Conservation (phyloP, 192 early-diverging fungal species). For the Backusella liffmaniae region DNA sequence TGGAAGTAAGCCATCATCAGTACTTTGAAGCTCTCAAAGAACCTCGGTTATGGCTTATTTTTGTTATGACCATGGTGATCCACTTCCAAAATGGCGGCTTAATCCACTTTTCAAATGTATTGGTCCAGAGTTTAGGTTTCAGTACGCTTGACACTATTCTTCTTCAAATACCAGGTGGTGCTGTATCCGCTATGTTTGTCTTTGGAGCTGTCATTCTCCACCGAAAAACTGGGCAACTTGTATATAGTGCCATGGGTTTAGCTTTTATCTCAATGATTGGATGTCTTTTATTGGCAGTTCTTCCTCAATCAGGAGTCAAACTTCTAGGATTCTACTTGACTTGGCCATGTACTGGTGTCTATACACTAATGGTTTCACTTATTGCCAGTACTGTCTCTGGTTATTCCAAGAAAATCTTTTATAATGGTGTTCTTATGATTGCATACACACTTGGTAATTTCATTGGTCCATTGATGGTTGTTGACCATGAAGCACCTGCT, state of each 20-base stretch:
- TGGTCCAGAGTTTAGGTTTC: constrained; percentile 20
- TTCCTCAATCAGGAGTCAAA: constrained; percentile 1
- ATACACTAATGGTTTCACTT: neutral
- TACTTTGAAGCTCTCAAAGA: constrained; percentile 17
- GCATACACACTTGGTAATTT: constrained; percentile 20
- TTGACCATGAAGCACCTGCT: neutral
- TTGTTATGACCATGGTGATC: neutral
- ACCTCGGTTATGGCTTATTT: constrained; percentile 10
- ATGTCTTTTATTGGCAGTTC: constrained; percentile 2
- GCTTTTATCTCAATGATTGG: neutral
- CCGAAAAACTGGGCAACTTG: neutral
- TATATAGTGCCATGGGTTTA: neutral
- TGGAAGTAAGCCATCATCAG: constrained; percentile 14
- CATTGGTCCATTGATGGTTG: constrained; percentile 15
- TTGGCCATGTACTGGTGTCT: neutral
- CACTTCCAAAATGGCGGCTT: constrained; percentile 18
- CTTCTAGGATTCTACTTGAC: constrained; percentile 5
- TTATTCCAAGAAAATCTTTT: constrained; percentile 18
- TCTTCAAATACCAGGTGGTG: constrained; percentile 16
- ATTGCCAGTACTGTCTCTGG: constrained; percentile 5
- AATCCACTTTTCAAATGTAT: constrained; percentile 6
- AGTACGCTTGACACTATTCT: neutral
- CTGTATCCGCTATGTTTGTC: neutral
- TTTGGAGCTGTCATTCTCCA: neutral
- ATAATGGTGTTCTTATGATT: constrained; percentile 5